Evolutionary conservation across 441 rosid species (phyloP), one percentile per base, ranked within the genome.

Genomic region (Syzygium syzygioides): DNA sequence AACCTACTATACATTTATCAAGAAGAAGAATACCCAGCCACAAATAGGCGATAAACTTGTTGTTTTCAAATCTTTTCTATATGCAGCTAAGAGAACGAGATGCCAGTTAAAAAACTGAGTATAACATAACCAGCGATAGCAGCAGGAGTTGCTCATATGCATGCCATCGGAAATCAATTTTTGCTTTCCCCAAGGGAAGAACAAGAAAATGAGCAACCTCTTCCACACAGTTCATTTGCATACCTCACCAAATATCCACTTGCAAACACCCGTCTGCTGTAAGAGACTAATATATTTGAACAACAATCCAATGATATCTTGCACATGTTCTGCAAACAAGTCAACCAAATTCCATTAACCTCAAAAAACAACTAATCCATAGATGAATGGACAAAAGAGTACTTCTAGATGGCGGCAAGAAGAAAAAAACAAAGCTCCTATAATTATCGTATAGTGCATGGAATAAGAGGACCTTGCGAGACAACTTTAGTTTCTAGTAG

Each of bases 191-290:
- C 62, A 85, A 34, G 86, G 30, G 86, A 32, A 41, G 62, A 30
- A 56, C 1, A n/a, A 85, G 20, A 52, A 52, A 37, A n/a, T 85
- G 59, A 32, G 56, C 80, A 71, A 10, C 80, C 80, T 20, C 34
- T 68, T 34, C 80, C 50, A 71, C 23, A 79, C 20, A 60, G 54
- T 26, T 41, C 56, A 90, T 15, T 57, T 20, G 20, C 92, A 91
- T 93, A 98, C 99, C 99, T 98, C 99, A 92, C 96, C 97, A 93
- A 98, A 96, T 92, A 98, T 96, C 99, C 99, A 97, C 92, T 95
- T 92, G 92, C 97, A 93, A 87, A 94, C 94, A 85, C 98, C 99
- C 90, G 95, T 93, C 90, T 95, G 91, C 91, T 94, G 96, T 90
- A 98, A 92, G 88, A 96, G 97, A 68, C 89, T 89, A 86, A 98